Evolutionary conservation across 2,329 filamentous ascomycete species (phyloP), one percentile per base, ranked within the genome.

Genomic region (Hysterium pulicare): DNA sequence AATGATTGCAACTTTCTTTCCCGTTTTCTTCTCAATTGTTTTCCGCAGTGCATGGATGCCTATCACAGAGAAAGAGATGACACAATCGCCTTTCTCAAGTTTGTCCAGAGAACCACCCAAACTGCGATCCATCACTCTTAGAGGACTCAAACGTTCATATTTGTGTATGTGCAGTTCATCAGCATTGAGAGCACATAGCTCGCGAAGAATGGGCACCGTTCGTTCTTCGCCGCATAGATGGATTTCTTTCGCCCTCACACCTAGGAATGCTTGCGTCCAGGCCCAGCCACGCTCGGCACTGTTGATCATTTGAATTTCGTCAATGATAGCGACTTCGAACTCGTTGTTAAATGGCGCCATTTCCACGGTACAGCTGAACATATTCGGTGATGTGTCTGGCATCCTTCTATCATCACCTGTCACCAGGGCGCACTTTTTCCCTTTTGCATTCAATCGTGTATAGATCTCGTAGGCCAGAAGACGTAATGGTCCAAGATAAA

Each of bases 221-320:
- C 94, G 79, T 48, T 87, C 82, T 67, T 98, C 93, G 46, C 93
- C 93, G 63, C 93, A 98, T 0, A 98, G 76, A 68, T 98, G 93
- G 5, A 98, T 74, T 61, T 98, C 93, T 54, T 83, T 84, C 4
- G 89, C 93, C 66, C 86, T 84, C 1, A 95, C 77, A 26, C 93
- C 93, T 4, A 98, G 73, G 11, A 97, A 74, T 2, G 93, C 93
- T 55, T 90, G 82, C 1, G 90, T 95, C 93, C 93, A 98, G 2
- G 90, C 90, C 83, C 86, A 95, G 2, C 94, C 93, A 54, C 93
- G 84, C 0, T 88, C 81, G 0, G 64, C 48, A 57, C 90, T 84
- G 13, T 81, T 84, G 53, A 98, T 88, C 93, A 98, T 97, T 68
- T 98, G 93, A 44, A 98, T 97, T 71, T 98, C 93, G 61, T 98